Evolutionary conservation across 208 protist species (phyloP).

Genomic region (Trypanosoma platydactyli): DNA sequence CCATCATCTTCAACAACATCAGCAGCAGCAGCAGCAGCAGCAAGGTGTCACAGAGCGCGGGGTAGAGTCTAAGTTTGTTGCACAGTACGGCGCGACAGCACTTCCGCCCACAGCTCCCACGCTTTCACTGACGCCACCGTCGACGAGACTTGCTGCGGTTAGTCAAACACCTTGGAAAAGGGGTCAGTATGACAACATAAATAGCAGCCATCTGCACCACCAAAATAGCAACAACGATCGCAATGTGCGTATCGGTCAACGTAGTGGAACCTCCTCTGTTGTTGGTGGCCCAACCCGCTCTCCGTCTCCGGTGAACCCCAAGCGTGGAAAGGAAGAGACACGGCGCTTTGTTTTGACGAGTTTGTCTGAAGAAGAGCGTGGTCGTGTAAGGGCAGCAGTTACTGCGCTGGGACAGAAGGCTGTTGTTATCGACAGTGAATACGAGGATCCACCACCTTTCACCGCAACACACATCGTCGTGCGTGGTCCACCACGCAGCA

Average conservation of each 20-base stretch:
- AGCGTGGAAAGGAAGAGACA: conserved; percentile 48
- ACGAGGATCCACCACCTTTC: conserved; percentile 60
- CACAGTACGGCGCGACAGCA: conserved; percentile 7
- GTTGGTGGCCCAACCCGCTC: conserved; percentile 71
- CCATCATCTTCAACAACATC: conserved; percentile 12
- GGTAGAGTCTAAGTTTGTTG: conserved; percentile 11
- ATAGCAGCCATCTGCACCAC: no score
- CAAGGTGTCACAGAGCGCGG: background rate
- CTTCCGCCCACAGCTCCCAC: conserved; percentile 29
- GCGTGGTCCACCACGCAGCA: conserved; percentile 73
- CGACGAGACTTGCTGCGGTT: conserved; percentile 29
- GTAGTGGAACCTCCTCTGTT: conserved; percentile 59
- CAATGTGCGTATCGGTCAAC: conserved; percentile 13
- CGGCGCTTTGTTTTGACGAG: conserved; percentile 80
- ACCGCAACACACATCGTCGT: conserved; percentile 75
- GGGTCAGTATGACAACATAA: background rate
- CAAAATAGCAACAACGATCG: conserved; percentile 10
- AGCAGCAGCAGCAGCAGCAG: conserved; percentile 8
- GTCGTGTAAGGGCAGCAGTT: conserved; percentile 42
- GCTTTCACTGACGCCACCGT: conserved; percentile 35
- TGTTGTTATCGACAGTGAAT: conserved; percentile 45
- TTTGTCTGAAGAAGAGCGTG: conserved; percentile 54
- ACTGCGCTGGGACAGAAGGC: conserved; percentile 48
- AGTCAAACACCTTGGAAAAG: conserved; percentile 20
- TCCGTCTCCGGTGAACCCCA: conserved; percentile 80